phyloP scores from a whole-genome alignment of 129 eudicot species.

The Tagetes erecta region DNA sequence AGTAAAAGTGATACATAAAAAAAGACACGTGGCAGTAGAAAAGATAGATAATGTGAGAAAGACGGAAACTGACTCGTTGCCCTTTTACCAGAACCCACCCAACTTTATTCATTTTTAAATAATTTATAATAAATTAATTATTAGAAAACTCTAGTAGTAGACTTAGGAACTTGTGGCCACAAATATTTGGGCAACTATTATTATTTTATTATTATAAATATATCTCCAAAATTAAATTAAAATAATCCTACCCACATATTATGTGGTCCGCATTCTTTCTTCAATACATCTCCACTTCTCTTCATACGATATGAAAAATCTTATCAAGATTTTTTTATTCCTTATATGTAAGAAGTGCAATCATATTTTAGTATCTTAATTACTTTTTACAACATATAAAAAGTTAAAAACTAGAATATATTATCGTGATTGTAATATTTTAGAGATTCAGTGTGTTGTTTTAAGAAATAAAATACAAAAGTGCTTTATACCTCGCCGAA shows the following conservation, averaged over 20 bases:
- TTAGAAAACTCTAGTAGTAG: constrained; percentile 33
- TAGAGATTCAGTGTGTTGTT: no score
- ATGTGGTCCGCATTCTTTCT: constrained; percentile 30
- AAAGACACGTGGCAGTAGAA: constrained; percentile 18
- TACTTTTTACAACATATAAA: no score
- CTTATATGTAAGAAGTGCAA: no score
- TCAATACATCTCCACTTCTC: constrained; percentile 22
- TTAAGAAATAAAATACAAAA: no score
- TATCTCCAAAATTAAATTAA: background rate
- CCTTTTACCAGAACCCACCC: constrained; percentile 32
- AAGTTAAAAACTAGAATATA: no score
- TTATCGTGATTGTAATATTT: no score
- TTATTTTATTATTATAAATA: constrained; percentile 13
- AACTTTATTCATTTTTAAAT: background rate
- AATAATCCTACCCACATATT: constrained; percentile 31
- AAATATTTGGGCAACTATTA: constrained; percentile 37
- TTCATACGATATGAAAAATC: constrained; percentile 28
- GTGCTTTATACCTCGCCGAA: no score
- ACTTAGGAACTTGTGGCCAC: constrained; percentile 33
- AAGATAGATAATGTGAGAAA: constrained; percentile 12
- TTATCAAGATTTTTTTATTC: constrained; percentile 20
- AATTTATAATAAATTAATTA: constrained; percentile 5
- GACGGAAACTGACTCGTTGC: constrained; percentile 7
- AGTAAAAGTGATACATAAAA: background rate
- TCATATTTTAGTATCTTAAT: no score